Evolutionary conservation across 2,329 filamentous ascomycete genomes (phyloP).

Genomic region (Ascochyta fabae): DNA sequence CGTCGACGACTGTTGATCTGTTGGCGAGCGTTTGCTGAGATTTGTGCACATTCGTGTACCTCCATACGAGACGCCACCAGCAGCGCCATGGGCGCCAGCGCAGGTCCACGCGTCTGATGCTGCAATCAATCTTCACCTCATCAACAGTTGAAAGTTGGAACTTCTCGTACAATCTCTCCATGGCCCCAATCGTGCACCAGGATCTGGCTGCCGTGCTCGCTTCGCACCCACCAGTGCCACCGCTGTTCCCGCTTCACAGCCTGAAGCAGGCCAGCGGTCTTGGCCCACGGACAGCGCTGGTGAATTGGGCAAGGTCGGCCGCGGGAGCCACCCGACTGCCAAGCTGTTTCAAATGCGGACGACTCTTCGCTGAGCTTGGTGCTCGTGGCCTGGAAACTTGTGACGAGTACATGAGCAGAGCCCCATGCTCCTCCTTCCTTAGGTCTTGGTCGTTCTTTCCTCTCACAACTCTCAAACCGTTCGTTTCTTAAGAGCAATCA

Average conservation of each 20-base stretch:
- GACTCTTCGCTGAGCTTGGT: constrained; percentile 44
- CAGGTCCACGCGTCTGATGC: constrained; percentile 11
- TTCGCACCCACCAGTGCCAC: constrained; percentile 12
- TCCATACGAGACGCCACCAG: constrained; percentile 9
- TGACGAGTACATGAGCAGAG: constrained; percentile 40
- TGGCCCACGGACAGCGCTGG: constrained; percentile 29
- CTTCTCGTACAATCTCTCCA: constrained; percentile 21
- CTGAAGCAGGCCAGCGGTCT: constrained; percentile 35
- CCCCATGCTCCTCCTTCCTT: constrained; percentile 21
- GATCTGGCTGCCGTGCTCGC: constrained; percentile 9
- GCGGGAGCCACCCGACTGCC: constrained; percentile 39
- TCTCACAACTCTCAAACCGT: constrained; percentile 17
- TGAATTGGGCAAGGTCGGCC: constrained; percentile 33
- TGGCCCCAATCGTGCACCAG: constrained; percentile 25
- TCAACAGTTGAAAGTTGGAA: not conserved
- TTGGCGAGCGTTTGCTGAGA: constrained; percentile 19
- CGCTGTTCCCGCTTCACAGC: constrained; percentile 15
- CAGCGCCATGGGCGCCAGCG: constrained; percentile 6
- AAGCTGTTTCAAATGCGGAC: constrained; percentile 48
- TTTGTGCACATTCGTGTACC: constrained; percentile 10
- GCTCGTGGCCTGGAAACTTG: constrained; percentile 30
- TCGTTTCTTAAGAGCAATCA: constrained; percentile 25
- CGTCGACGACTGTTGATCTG: constrained; percentile 6
- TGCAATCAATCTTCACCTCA: constrained; percentile 2
- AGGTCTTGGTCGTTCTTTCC: constrained; percentile 32